Percentiles rank a stretch among this genome's conserved stretches.
Evolutionary conservation across 371 early-diverging fungal genomes (phyloP).

Genomic region (Circinella umbellata): DNA sequence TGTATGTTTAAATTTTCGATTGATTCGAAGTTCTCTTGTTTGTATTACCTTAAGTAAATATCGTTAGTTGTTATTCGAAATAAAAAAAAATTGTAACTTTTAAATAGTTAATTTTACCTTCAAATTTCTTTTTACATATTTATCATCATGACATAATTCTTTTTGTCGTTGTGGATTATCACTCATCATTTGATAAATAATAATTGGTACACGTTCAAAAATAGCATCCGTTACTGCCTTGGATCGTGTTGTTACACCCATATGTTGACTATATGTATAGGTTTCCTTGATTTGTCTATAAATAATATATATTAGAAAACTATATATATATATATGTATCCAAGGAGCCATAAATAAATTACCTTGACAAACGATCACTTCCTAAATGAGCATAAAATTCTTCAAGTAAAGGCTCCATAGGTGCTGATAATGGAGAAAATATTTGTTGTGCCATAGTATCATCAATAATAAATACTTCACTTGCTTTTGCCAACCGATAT

Average conservation of each 20-base stretch:
- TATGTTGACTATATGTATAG: conserved; percentile 51
- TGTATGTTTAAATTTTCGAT: conserved; percentile 67
- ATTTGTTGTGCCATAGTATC: conserved; percentile 77
- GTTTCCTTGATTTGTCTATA: conserved; percentile 52
- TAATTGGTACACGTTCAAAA: conserved; percentile 75
- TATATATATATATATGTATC: neutral
- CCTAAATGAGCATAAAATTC: conserved; percentile 75
- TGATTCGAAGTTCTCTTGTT: conserved; percentile 62
- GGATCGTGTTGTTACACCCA: conserved; percentile 56
- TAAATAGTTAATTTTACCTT: conserved; percentile 29
- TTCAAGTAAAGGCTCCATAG: conserved; percentile 70
- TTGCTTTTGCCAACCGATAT: conserved; percentile 71
- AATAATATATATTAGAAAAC: neutral
- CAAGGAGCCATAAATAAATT: conserved; percentile 28
- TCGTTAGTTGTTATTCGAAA: neutral
- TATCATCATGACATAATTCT: conserved; percentile 52
- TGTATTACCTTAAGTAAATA: conserved; percentile 37
- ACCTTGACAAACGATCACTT: conserved; percentile 67
- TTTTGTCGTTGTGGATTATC: conserved; percentile 65
- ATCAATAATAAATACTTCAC: conserved; percentile 81
- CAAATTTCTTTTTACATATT: conserved; percentile 57
- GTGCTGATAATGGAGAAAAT: conserved; percentile 76
- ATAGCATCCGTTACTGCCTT: conserved; percentile 69
- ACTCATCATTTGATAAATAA: conserved; percentile 65
- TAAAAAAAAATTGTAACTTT: neutral